Percentiles rank a stretch among this genome's conserved stretches.
These are phyloP conservation scores for Aegilops speltoides DNA, from an alignment of 176 grass and related monocot genomes.

Conservation along the genomic window DNA sequence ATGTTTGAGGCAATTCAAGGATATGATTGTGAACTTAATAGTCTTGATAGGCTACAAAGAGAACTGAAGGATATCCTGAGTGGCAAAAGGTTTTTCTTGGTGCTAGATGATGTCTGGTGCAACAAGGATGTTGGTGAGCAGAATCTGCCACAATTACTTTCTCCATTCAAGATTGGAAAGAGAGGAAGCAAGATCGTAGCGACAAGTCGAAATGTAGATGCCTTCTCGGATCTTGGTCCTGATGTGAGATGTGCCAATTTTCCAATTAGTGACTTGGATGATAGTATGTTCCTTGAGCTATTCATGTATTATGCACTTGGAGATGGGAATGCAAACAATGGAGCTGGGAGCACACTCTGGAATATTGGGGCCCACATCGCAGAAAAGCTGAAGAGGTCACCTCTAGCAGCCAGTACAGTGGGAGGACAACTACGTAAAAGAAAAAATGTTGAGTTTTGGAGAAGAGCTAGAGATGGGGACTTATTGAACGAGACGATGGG, in stretches of 20 bases:
- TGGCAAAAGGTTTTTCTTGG: conserved; percentile 21
- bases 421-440: not conserved
- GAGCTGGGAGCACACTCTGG: not conserved
- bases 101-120: conserved; percentile 38
- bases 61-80: not conserved
- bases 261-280: not conserved
- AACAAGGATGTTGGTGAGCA: not conserved
- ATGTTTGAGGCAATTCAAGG: not conserved
- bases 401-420: not conserved
- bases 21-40: not conserved
- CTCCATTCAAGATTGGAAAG: not conserved
- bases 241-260: not conserved
- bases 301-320: conserved; percentile 14
- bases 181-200: conserved; percentile 35
- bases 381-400: not conserved
- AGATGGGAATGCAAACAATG: not conserved
- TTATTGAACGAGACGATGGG: conserved; percentile 6
- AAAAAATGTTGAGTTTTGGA: not conserved
- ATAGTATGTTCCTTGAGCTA: not conserved
- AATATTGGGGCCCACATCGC: not conserved
- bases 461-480: too few species aligned
- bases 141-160: not conserved
- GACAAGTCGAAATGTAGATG: conserved; percentile 17
- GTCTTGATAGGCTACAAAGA: not conserved
- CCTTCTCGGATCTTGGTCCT: not conserved